phyloP scores from a whole-genome alignment of 495 filamentous ascomycete genomes.

The Penicillium parvum region DNA sequence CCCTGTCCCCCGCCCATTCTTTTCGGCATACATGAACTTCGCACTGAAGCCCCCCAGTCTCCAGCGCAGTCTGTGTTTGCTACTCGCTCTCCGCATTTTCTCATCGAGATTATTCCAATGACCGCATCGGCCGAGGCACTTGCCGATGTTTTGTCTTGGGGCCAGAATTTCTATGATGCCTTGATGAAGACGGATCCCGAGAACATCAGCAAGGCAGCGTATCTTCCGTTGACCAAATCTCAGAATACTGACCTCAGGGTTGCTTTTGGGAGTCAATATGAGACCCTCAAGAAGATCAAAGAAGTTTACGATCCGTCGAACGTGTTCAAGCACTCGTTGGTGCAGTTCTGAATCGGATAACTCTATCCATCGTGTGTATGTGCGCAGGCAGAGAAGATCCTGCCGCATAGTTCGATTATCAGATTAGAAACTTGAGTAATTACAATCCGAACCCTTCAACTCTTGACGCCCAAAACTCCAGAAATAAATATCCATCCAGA shows the following conservation, averaged over 20 bases:
- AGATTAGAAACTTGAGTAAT: neutral
- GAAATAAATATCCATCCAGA: too few species aligned
- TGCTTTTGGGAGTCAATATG: slow-evolving; percentile 8
- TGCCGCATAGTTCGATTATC: neutral
- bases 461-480: too few species aligned
- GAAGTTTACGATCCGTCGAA: slow-evolving; percentile 10
- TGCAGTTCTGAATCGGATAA: slow-evolving; percentile 6
- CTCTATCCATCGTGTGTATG: too few species aligned
- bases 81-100: slow-evolving; percentile 6
- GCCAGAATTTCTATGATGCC: slow-evolving; percentile 3
- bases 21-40: slow-evolving; percentile 14
- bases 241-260: slow-evolving; percentile 1
- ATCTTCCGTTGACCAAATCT: slow-evolving; percentile 8
- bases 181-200: slow-evolving; percentile 8
- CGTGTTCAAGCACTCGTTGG: slow-evolving; percentile 10
- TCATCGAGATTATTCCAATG: slow-evolving; percentile 13
- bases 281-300: slow-evolving; percentile 8
- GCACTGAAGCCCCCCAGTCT: slow-evolving; percentile 1
- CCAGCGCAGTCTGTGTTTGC: neutral
- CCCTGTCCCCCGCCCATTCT: slow-evolving; percentile 4
- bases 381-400: too few species aligned
- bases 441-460: neutral
- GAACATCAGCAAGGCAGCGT: slow-evolving; percentile 4
- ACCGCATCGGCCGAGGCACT: neutral
- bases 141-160: slow-evolving; percentile 5